These are phyloP conservation scores for Penicillium crustosum DNA, from an alignment of 2,329 filamentous ascomycete genomes.

Conservation along the genomic window DNA sequence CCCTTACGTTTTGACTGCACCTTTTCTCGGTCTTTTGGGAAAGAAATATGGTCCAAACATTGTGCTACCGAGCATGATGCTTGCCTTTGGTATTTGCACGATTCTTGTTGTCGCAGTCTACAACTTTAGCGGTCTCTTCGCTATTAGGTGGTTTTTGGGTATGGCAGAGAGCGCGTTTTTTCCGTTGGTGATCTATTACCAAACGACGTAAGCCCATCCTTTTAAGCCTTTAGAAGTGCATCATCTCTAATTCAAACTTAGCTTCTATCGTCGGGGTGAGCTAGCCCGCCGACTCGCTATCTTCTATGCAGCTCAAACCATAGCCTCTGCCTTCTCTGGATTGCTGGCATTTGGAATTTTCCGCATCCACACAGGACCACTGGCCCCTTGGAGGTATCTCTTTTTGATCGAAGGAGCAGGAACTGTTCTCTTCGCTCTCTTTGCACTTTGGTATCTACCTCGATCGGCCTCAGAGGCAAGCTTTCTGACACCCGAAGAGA, in stretches of 20 bases:
- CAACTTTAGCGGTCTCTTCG: slow-evolving; percentile 28
- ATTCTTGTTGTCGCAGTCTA: slow-evolving; percentile 24
- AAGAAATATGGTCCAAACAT: slow-evolving; percentile 30
- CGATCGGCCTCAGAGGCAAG: slow-evolving; percentile 39
- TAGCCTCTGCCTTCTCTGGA: slow-evolving; percentile 33
- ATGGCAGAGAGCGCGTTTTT: slow-evolving; percentile 33
- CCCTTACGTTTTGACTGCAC: slow-evolving; percentile 30
- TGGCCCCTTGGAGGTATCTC: slow-evolving; percentile 47
- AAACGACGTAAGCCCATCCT: slow-evolving; percentile 23
- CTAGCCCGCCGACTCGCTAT: slow-evolving; percentile 30
- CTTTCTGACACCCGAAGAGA: slow-evolving; percentile 42
- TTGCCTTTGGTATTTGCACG: slow-evolving; percentile 27
- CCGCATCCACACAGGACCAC: slow-evolving; percentile 33
- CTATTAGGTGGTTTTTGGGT: slow-evolving; percentile 31
- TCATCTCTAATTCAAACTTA: not conserved
- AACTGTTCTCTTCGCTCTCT: slow-evolving; percentile 42
- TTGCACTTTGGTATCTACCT: slow-evolving; percentile 44
- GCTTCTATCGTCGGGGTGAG: slow-evolving; percentile 32
- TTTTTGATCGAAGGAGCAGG: slow-evolving; percentile 48
- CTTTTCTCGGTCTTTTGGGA: slow-evolving; percentile 29
- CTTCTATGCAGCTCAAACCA: slow-evolving; percentile 33
- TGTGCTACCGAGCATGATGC: slow-evolving; percentile 31
- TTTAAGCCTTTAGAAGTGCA: not conserved
- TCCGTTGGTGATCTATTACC: slow-evolving; percentile 30
- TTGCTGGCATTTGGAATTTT: slow-evolving; percentile 45